Base-by-base conservation (phyloP, 768 basidiomycete species). In the Lenzites betulinus region DNA sequence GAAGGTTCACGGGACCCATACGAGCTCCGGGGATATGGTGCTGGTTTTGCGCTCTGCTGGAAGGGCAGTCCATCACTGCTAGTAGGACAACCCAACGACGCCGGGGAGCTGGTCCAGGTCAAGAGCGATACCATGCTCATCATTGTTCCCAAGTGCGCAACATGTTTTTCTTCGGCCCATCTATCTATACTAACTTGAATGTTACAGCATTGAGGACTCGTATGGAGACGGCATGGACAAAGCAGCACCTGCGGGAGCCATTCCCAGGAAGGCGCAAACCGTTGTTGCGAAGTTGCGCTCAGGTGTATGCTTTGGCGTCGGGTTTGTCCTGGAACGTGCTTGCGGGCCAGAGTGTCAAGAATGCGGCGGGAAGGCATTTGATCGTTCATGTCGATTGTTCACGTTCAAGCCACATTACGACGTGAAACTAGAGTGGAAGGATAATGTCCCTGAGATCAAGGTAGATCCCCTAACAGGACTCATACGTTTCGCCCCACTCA, bases 11-110 rank as follows among this genome's bases (percentile, higher is more conserved):
- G 89, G 8, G 87, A 95, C 75, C 95, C 95, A 1, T 88, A 93
- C 67, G 75, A 80, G 26, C 76, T 92, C 13, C 73, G 78, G 38
- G 87, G 84, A 22, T 75, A 79, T 54, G 95, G 94, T 2, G 88
- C 94, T 30, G 95, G 95, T 1, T 95, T 97, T 70, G 89, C 88
- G 9, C 78, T 96, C 16, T 86, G 87, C 41, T 97, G 92, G 90
- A 79, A 83, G 68, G 93, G 92, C 53, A 80, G 83, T 66, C 86
- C 93, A 5, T 81, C 81, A 50, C 75, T 95, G 47, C 77, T 82
- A 1, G 82, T 97, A 54, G 90, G 86, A 16, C 81, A 86, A 57
- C 78, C 78, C 50, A 94, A 95, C 69, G 76, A 79, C 22, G 85
- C 93, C 64, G 76, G 77, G 43, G 95, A 98, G 70, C 75, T 94